Evolutionary conservation across 192 early-diverging fungal genomes (phyloP), one percentile per base, ranked within the genome.

Genomic region (Coemansia sp.): DNA sequence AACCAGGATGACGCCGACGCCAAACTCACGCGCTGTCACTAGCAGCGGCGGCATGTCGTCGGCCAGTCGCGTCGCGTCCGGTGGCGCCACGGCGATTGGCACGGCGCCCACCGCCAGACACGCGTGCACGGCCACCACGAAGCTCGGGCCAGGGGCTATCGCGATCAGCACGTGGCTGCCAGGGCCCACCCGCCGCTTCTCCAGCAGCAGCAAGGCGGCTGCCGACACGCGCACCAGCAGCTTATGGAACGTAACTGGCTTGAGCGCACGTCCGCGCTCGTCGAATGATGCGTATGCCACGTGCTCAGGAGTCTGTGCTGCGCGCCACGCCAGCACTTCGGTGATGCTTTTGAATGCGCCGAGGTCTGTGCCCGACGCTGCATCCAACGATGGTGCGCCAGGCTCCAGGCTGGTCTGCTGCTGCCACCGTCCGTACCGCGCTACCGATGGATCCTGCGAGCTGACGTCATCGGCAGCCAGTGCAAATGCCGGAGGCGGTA

Each of bases 51-150:
- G 77, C n/a, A 90, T 79, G 60, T 93, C 90, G 49, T 94, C 92
- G 19, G 83, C 69, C 23, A 88, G 66, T 14, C 89, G 84, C 22
- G 62, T 57, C 1, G 66, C 63, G 60, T 94, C 93, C n/a, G 85
- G 84, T 49, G 86, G 82, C n/a, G 86, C 68, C 5, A 93, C 61
- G 2, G 91, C 87, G 23, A 94, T 88, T 9, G 88, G 81, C 2
- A 90, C 69, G 0, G 89, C 80, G 27, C 93, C 93, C 2, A 92
- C 79, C n/a, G 88, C 83, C 64, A 93, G 77, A 70, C 93, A 94
- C 22, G 93, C 91, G 72, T 90, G 89, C 8, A 94, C 60, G 1
- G 87, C 83, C 9, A 82, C 69, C 3, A 90, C 74, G 70, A 87
- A 88, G 57, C 93, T 92, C 15, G 88, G 59, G n/a, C 89, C 84